Base-by-base conservation (phyloP, 257 asterid species). In the Linderniella brevidens region DNA sequence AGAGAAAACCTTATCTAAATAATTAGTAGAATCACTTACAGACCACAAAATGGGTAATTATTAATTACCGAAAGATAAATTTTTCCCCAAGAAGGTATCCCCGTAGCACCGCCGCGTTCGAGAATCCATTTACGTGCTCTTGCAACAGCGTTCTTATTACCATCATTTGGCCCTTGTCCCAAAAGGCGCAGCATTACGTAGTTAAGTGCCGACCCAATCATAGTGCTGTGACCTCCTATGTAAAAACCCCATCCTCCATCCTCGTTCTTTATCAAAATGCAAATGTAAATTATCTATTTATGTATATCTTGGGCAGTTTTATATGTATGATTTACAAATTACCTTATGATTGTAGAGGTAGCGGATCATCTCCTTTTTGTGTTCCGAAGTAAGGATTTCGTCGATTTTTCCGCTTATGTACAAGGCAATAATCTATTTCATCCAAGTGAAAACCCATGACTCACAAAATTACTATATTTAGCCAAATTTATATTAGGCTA, bases 181-280 rank as follows among this genome's bases (percentile, higher is more conserved):
- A 84, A 65, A 13, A 80, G 12, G 4, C 95, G 71, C 7, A 84
- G 44, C 0, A 83, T 72, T 0, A 84, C 70, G 41, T 84, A 84
- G 61, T 77, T 80, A 11, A 84, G 76, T 0, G 76, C 93, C 0
- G 92, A 73, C 1, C 95, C 93, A n/a, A 84, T 75, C 95, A 84
- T 84, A 0, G 95, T 84, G 17, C 92, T 84, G 42, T 75, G 92
- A 8, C 95, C 95, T 59, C 73, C 93, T 4, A 84, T 70, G 65
- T 80, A 75, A 20, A 83, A 74, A 55, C 95, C 95, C 93, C 95
- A 80, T 3, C 93, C 95, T 0, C 95, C 95, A 50, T 84, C 95
- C 45, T 75, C 84, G 29, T 84, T 84, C 93, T 84, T 48, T 48
- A 15, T 46, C 9, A 39, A 39, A 10, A 10, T 10, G 13, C 3